Percentiles rank a stretch among this genome's conserved stretches.
These are phyloP conservation scores for Amesomyces nigricolor DNA, from an alignment of 2,329 filamentous ascomycete species.

Conservation along the genomic window DNA sequence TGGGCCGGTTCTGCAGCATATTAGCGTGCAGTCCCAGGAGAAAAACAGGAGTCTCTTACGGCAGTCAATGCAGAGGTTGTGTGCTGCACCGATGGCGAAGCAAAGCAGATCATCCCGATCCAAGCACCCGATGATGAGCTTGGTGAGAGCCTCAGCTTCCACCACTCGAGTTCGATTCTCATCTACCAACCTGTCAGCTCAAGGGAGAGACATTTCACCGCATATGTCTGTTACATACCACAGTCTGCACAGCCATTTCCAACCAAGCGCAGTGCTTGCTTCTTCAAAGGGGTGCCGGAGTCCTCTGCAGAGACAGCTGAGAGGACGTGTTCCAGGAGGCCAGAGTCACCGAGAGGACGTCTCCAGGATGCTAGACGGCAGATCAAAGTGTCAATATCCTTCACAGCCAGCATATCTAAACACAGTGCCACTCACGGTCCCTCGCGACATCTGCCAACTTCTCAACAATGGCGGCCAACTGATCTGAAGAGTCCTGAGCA, in stretches of 20 bases:
- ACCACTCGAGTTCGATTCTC: slow-evolving; percentile 54
- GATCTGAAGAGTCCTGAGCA: slow-evolving; percentile 36
- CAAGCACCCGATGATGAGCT: slow-evolving; percentile 44
- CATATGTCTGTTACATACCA: slow-evolving; percentile 31
- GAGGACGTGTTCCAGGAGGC: slow-evolving; percentile 52
- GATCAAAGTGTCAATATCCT: background rate
- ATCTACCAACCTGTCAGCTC: slow-evolving; percentile 33
- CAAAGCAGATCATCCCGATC: slow-evolving; percentile 42
- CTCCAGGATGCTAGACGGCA: slow-evolving; percentile 47
- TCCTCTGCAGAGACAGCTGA: slow-evolving; percentile 37
- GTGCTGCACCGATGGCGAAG: slow-evolving; percentile 54
- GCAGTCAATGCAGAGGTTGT: slow-evolving; percentile 59
- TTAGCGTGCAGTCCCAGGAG: background rate
- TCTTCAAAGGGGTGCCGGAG: slow-evolving; percentile 40
- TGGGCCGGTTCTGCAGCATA: slow-evolving; percentile 49
- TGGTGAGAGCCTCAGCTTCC: slow-evolving; percentile 39
- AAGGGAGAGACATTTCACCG: too few relatives aligned
- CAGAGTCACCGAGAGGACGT: slow-evolving; percentile 51
- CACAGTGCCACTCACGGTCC: slow-evolving; percentile 16
- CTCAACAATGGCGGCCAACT: slow-evolving; percentile 41
- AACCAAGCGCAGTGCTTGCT: slow-evolving; percentile 52
- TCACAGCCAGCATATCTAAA: background rate
- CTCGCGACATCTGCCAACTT: slow-evolving; percentile 23
- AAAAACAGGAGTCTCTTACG: slow-evolving; percentile 37
- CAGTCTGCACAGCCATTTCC: slow-evolving; percentile 61